Base-by-base conservation (phyloP, 257 asterid genomes). In the Pogostemon cablin region DNA sequence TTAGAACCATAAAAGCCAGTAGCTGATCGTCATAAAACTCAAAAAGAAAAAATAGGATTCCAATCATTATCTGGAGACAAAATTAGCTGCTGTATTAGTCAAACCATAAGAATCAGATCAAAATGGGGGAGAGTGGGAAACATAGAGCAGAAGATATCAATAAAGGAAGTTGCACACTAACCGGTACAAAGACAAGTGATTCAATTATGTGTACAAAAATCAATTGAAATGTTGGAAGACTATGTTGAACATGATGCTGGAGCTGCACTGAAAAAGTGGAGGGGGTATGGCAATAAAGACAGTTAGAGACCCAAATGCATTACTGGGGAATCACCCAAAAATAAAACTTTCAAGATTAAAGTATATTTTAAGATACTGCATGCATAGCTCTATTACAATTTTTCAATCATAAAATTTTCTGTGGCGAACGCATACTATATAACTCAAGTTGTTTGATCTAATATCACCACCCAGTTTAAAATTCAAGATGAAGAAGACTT, bases 11-110 rank as follows among this genome's bases (percentile, higher is more conserved):
- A 81, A 95, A 95, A 70, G 99, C 99, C 86, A 95, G 75, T 58
- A 95, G 83, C 86, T 95, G 99, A 68, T 95, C 99, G 77, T 95
- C 99, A 64, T 95, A 95, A 81, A 95, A 95, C 88, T 95, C 99
- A 62, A 95, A 95, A 81, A 95, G 88, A 82, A 95, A 95, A 81
- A 95, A 95, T 39, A 95, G 87, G 86, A 95, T 91, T 66, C 99
- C 99, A 56, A 95, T 95, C 99, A 95, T 95, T 69, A 95, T 95
- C 99, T 95, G 95, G 83, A 81, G 44, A 53, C 43, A 72, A 61
- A 42, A 73, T 62, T 70, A 70, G 66, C 64, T 57, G 70, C 8
- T 9, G 44, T 38, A 69, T 82, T 60, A 65, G 70, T 57, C 25
- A 78, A 46, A 48, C 72, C 67, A 65, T 48, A 47, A 69, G 58